Base-by-base conservation (phyloP, 1,284 basidiomycete genomes). In the Rhizoctonia solani region DNA sequence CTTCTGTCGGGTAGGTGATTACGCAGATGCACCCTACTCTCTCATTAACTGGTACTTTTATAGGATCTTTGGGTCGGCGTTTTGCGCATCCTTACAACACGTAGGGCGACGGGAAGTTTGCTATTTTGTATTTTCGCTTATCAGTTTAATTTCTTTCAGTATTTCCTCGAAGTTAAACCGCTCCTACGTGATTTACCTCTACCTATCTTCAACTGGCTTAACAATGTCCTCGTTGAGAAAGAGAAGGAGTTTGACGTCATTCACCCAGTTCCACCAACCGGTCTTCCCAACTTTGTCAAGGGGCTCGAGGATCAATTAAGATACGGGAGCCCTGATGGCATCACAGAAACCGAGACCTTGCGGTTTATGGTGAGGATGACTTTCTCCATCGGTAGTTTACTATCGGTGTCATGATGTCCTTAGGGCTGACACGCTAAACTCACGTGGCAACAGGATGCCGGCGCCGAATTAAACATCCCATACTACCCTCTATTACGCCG, bases 61-160 rank as follows among this genome's bases (percentile, higher is more conserved):
- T 21, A 78, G 77, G 4, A 77, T 81, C 29, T 80, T 77, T 66
- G 79, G 78, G 0, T 78, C 77, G 19, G 80, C 80, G 0, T 81
- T 80, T 70, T 80, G 79, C 55, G 78, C 80, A 5, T 79, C 78
- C 1, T 71, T 80, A 14, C 78, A 78, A 41, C 58, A 61, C 46
- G 58, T 61, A 50, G 71, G 77, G 75, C 37, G 37, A 8, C 16
- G 16, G 37, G n/a, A 30, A 29, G 66, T 66, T 30, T 63, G 13
- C 11, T 37, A 34, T 23, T 23, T 11, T 41, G 14, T 47, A 50
- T 55, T 21, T 21, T 29, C 54, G 46, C 54, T 53, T 41, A 54
- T 67, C 52, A 34, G 32, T 44, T 5, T 39, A n/a, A 30, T 30
- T 47, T 37, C 29, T 29, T 39, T n/a, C 74, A 77, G 54, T 81